Base-by-base conservation (phyloP, 2,329 filamentous ascomycete species). In the Cercospora berteroae region DNA sequence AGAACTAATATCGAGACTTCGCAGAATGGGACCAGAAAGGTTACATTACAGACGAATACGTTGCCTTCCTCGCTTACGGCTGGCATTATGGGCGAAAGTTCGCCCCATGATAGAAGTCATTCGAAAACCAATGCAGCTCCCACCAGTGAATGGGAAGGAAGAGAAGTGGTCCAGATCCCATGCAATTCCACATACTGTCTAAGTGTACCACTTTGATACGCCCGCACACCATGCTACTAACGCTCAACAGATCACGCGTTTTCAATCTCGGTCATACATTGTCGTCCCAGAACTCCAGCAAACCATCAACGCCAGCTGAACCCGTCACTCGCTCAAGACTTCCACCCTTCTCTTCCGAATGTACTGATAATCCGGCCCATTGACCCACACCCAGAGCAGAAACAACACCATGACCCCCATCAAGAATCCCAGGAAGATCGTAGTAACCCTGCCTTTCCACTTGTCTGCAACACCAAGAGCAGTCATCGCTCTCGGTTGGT, bases 1-100 rank as follows among this genome's bases (percentile, higher is more conserved):
- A 72, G 66, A 67, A 71, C 74, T 77, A 69, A 76, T 65, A 27
- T 48, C 13, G 56, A 12, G 73, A 23, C 59, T 33, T 67, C n/a
- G 31, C 65, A 77, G 75, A 76, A 31, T 72, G 74, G 63, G 71
- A 71, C 9, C 65, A 69, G n/a, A 60, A 73, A 63, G 76, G 75
- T 55, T 75, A 70, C 66, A 67, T 76, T 23, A 74, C 73, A 2
- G 76, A 78, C 62, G 71, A 74, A 27, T 77, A 78, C 58, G 75
- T 76, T 39, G 74, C 74, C 5, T 77, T 75, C 66, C 61, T 74
- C 60, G 76, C 76, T 9, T 73, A 72, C 63, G 75, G 76, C 6
- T 75, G 70, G 72, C 71, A 76, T 55, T 74, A 68, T 63, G 75
- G 74, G 25, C 67, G 69, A 31, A 68, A 63, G 58, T 69, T 65